phyloP scores from a whole-genome alignment of 768 basidiomycete genomes.

The Naematelia aurantialba region DNA sequence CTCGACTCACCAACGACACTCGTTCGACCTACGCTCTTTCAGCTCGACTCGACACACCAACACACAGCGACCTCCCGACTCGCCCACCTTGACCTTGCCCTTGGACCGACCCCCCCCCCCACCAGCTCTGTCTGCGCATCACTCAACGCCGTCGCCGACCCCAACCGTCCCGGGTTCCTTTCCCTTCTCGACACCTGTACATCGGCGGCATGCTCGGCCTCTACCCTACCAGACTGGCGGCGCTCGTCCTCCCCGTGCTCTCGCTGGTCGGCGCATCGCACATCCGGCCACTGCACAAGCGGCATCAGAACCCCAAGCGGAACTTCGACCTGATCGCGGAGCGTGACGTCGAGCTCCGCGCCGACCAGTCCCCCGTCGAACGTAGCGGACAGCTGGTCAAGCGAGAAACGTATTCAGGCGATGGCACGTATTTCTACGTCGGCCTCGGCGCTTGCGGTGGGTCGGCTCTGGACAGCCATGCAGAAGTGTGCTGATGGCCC shows the following conservation, averaged over 20 bases:
- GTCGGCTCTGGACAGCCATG: not conserved
- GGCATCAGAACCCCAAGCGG: not conserved
- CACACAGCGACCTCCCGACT: not conserved
- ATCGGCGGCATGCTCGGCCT: not conserved
- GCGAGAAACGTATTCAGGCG: constrained; percentile 28
- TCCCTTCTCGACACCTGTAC: too few relatives aligned
- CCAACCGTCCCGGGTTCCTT: too few relatives aligned
- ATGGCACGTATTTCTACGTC: constrained; percentile 39
- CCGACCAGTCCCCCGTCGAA: not conserved
- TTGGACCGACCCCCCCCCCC: not conserved
- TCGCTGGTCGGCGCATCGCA: not conserved
- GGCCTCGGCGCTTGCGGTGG: constrained; percentile 34
- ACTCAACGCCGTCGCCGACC: too few relatives aligned
- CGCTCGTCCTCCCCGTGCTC: not conserved
- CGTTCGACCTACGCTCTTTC: not conserved
- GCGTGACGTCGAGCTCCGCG: not conserved
- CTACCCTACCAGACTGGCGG: not conserved
- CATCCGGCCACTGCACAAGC: not conserved
- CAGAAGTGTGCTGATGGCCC: not conserved
- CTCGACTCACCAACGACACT: not conserved
- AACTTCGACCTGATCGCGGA: not conserved
- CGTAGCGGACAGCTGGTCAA: constrained; percentile 16
- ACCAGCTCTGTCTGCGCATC: not conserved
- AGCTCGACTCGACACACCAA: not conserved
- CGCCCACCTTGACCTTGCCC: too few relatives aligned